Evolutionary conservation across 2,329 filamentous ascomycete genomes (phyloP), one percentile per base, ranked within the genome.

Genomic region (Didymella lethalis): DNA sequence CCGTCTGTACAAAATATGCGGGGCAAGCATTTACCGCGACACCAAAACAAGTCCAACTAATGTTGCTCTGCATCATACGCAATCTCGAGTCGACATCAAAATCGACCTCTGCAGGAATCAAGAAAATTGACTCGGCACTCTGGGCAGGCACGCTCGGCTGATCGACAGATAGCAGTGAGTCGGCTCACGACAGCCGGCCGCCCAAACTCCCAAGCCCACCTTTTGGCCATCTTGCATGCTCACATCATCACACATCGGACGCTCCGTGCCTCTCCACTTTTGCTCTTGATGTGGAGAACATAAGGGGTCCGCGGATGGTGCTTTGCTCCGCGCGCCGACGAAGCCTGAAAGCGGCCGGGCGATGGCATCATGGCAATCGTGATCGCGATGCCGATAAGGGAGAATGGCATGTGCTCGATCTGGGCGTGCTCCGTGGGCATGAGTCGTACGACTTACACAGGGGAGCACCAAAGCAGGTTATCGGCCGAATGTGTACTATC

Each of bases 81-180:
- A 38, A 18, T 31, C 16, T n/a, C 34, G 48, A 50, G 18, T 50
- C 48, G 16, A 36, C 46, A 26, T 14, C 3, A 18, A 18, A 38
- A 18, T 26, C 46, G n/a, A 31, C 29, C 11, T n/a, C 10, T 34
- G 45, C 45, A 32, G 28, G 25, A 41, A 20, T 14, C 47, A 31
- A 10, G 11, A 12, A 40, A 51, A 43, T 25, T 28, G 10, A 41
- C 34, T 48, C 44, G 29, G 52, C 52, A 28, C 5, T 38, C 36
- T 36, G 34, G 52, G 25, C 40, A 50, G 31, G 32, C 47, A 51
- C 45, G 32, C 47, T 56, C 40, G 54, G 54, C n/a, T 51, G 54
- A 56, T 56, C 41, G 43, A 51, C 54, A 32, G 40, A 32, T 44
- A 47, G 41, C 48, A 47, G 26, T 20, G 32, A 12, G 31, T 50